phyloP scores from a whole-genome alignment of 768 basidiomycete genomes.

The Chalciporus pseudorubinellus region DNA sequence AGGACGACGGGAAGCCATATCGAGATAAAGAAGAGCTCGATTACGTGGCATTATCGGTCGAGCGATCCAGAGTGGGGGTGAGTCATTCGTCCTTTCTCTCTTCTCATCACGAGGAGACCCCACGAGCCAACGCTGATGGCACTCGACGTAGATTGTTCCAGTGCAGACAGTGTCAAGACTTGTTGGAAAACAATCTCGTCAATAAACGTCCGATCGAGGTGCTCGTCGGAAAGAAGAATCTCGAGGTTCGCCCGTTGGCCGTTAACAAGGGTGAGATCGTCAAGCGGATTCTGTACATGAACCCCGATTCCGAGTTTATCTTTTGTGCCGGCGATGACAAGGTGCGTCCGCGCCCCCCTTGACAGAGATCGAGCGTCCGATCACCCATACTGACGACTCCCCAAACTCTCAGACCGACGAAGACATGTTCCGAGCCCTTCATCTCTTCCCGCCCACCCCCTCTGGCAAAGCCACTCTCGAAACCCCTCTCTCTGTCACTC shows the following conservation, averaged over 20 bases:
- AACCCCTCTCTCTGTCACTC: conserved; percentile 52
- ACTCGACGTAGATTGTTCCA: conserved; percentile 85
- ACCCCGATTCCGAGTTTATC: conserved; percentile 92
- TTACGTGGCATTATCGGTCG: conserved; percentile 97
- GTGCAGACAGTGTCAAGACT: conserved; percentile 94
- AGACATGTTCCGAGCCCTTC: conserved; percentile 96
- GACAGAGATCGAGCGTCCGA: not conserved
- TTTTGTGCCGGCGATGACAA: conserved; percentile 99
- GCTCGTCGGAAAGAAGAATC: conserved; percentile 96
- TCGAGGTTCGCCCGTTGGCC: conserved; percentile 93
- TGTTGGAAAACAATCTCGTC: conserved; percentile 91
- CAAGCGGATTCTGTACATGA: conserved; percentile 86
- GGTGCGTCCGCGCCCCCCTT: conserved; percentile 37
- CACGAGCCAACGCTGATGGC: too few relatives aligned
- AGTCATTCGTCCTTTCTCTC: conserved; percentile 27
- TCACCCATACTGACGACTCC: conserved; percentile 9
- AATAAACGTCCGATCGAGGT: conserved; percentile 96
- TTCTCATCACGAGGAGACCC: too few relatives aligned
- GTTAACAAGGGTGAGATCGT: conserved; percentile 99
- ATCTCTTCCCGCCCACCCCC: conserved; percentile 48
- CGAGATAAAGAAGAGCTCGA: conserved; percentile 94
- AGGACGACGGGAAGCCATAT: conserved; percentile 95
- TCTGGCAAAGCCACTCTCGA: conserved; percentile 48
- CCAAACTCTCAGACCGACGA: conserved; percentile 75
- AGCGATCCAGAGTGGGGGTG: conserved; percentile 96